Evolutionary conservation across 371 early-diverging fungal species (phyloP).

Genomic region (Lichtheimia corymbifera): DNA sequence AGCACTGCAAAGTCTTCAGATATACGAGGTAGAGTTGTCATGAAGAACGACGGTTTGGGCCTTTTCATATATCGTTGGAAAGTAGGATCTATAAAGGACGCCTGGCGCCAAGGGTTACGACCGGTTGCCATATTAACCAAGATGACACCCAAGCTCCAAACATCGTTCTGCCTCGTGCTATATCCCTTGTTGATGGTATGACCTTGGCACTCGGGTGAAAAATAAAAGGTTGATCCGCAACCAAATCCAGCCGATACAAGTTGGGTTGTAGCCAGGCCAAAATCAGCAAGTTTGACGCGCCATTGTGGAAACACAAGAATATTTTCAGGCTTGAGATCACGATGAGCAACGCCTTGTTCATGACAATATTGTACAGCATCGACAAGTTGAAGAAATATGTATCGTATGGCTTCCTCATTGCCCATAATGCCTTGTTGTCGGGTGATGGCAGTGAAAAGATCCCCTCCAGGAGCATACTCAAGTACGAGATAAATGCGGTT

Average conservation of each 20-base stretch:
- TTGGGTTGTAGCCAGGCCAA: slow-evolving; percentile 76
- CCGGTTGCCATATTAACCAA: slow-evolving; percentile 77
- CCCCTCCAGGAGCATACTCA: slow-evolving; percentile 68
- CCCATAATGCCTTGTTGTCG: slow-evolving; percentile 53
- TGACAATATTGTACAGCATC: slow-evolving; percentile 84
- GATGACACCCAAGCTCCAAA: slow-evolving; percentile 85
- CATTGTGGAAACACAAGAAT: slow-evolving; percentile 62
- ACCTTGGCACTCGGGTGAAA: slow-evolving; percentile 90
- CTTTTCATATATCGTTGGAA: slow-evolving; percentile 66
- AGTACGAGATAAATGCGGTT: slow-evolving; percentile 67
- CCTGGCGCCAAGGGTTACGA: slow-evolving; percentile 84
- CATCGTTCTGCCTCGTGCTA: slow-evolving; percentile 75
- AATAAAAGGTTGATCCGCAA: slow-evolving; percentile 85
- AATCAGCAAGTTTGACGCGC: slow-evolving; percentile 72
- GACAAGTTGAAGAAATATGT: slow-evolving; percentile 81
- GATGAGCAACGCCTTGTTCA: slow-evolving; percentile 78
- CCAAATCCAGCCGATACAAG: slow-evolving; percentile 72
- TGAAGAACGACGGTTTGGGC: slow-evolving; percentile 64
- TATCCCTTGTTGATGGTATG: slow-evolving; percentile 59
- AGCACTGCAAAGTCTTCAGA: slow-evolving; percentile 73
- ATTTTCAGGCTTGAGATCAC: slow-evolving; percentile 94
- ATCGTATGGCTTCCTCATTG: slow-evolving; percentile 65
- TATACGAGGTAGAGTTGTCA: slow-evolving; percentile 62
- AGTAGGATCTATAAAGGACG: slow-evolving; percentile 67
- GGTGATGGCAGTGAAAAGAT: slow-evolving; percentile 65